These are phyloP conservation scores for Cercospora sojina DNA, from an alignment of 2,329 filamentous ascomycete species.

Conservation along the genomic window DNA sequence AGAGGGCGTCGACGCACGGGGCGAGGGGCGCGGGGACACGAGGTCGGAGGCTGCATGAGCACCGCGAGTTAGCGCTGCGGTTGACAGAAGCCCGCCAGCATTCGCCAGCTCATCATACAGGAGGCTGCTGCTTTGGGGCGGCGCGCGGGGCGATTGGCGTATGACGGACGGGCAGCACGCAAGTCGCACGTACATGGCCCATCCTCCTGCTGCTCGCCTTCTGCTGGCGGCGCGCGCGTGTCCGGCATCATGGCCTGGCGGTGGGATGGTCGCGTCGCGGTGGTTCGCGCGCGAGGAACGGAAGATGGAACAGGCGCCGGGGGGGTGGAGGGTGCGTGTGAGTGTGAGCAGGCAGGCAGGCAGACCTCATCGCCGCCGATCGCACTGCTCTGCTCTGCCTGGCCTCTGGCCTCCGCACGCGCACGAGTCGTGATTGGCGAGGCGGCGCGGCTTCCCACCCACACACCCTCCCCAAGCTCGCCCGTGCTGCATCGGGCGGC, in stretches of 20 bases:
- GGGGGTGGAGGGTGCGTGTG: too few species aligned
- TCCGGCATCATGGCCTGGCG: constrained; percentile 34
- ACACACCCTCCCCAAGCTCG: not conserved
- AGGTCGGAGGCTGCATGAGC: constrained; percentile 31
- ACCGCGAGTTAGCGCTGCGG: constrained; percentile 32
- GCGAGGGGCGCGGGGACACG: constrained; percentile 33
- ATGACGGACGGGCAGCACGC: constrained; percentile 14
- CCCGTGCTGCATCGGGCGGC: not conserved
- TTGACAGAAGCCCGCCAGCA: constrained; percentile 36
- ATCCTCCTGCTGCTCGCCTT: constrained; percentile 22
- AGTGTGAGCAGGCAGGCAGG: not conserved
- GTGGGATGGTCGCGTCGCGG: too few species aligned
- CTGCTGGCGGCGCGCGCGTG: constrained; percentile 27
- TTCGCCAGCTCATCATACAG: constrained; percentile 39
- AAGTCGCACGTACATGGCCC: constrained; percentile 28
- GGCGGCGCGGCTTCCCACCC: not conserved
- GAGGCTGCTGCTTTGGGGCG: constrained; percentile 11
- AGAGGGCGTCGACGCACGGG: constrained; percentile 31
- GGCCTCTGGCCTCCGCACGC: too few species aligned
- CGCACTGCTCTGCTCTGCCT: too few species aligned
- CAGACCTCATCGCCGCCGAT: not conserved
- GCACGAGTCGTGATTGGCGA: constrained; percentile 9
- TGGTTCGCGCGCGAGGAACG: not conserved
- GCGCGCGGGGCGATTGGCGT: constrained; percentile 4
- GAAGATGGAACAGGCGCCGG: too few species aligned